Conservation (phyloP, 2,329 filamentous ascomycete genomes). For the Chaetomiaceae sp. region DNA sequence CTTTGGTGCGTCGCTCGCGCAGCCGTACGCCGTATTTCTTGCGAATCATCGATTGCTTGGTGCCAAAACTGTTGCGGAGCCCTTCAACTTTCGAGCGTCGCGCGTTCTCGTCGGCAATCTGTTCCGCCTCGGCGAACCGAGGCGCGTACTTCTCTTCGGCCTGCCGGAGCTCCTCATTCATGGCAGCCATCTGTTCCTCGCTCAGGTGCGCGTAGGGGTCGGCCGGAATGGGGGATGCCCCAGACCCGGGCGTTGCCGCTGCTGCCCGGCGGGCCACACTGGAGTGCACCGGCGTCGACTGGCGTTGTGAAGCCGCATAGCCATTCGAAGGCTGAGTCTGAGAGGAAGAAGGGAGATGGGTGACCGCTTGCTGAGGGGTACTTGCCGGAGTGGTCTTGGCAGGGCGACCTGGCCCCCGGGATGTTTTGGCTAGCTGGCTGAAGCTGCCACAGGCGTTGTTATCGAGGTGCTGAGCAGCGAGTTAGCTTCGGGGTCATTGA, state of each 20-base stretch:
- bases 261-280: slow-evolving; percentile 3
- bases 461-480: slow-evolving; percentile 31
- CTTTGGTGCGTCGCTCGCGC: slow-evolving; percentile 41
- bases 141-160: slow-evolving; percentile 35
- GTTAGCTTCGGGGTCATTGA: slow-evolving; percentile 1
- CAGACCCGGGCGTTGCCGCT: slow-evolving; percentile 10
- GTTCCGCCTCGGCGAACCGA: slow-evolving; percentile 38
- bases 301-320: slow-evolving; percentile 2
- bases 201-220: slow-evolving; percentile 43
- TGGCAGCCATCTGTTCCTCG: slow-evolving; percentile 23
- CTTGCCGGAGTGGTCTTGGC: slow-evolving; percentile 23
- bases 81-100: slow-evolving; percentile 32
- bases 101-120: slow-evolving; percentile 30
- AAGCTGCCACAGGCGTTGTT: slow-evolving; percentile 43
- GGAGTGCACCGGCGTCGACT: slow-evolving; percentile 14
- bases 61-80: slow-evolving; percentile 48
- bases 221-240: slow-evolving; percentile 19
- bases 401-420: slow-evolving; percentile 18
- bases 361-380: slow-evolving; percentile 17
- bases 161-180: slow-evolving; percentile 34
- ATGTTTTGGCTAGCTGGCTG: not conserved
- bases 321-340: slow-evolving; percentile 11
- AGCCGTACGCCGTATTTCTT: slow-evolving; percentile 54
- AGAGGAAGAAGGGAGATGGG: slow-evolving; percentile 7
- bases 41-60: slow-evolving; percentile 50